These are phyloP conservation scores for Kappamyces sp. DNA, from an alignment of 192 early-diverging fungal genomes.

Conservation along the genomic window DNA sequence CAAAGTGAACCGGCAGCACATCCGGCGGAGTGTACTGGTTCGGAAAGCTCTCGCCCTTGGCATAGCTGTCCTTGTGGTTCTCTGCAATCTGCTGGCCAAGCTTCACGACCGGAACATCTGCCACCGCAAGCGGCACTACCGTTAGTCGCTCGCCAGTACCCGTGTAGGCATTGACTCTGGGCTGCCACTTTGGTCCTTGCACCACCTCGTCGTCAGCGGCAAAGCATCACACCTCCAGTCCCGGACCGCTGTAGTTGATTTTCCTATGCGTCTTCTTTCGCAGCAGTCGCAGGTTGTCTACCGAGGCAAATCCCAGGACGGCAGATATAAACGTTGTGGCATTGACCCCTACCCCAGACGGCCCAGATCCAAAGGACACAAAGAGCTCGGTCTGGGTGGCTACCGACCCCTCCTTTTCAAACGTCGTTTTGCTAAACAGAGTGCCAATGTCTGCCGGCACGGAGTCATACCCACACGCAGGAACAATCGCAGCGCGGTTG, in stretches of 20 bases:
- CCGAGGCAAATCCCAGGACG: conserved; percentile 24
- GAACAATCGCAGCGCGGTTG: conserved; percentile 47
- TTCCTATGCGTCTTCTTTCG: conserved; percentile 22
- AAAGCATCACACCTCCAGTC: conserved; percentile 35
- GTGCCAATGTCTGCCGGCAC: conserved; percentile 65
- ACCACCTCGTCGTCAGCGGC: conserved; percentile 23
- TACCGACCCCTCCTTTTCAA: conserved; percentile 28
- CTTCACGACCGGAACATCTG: conserved; percentile 19
- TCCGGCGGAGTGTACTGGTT: conserved; percentile 15
- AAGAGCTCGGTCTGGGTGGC: conserved; percentile 58
- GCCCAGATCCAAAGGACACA: conserved; percentile 41
- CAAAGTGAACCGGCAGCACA: conserved; percentile 50
- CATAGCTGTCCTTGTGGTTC: conserved; percentile 27
- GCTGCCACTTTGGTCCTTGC: conserved; percentile 35
- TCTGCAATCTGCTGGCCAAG: conserved; percentile 31
- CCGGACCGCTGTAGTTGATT: conserved; percentile 34
- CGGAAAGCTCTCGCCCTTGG: not conserved
- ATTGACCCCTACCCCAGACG: conserved; percentile 42
- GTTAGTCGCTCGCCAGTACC: conserved; percentile 46
- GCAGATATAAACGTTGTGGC: conserved; percentile 63
- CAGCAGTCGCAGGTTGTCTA: conserved; percentile 16
- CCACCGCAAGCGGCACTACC: conserved; percentile 17
- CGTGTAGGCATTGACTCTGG: conserved; percentile 41
- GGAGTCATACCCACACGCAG: conserved; percentile 58
- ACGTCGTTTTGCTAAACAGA: conserved; percentile 48